Base-by-base conservation (phyloP, 352 stramenopile genomes). In the Phytopythium chamaehyphon region DNA sequence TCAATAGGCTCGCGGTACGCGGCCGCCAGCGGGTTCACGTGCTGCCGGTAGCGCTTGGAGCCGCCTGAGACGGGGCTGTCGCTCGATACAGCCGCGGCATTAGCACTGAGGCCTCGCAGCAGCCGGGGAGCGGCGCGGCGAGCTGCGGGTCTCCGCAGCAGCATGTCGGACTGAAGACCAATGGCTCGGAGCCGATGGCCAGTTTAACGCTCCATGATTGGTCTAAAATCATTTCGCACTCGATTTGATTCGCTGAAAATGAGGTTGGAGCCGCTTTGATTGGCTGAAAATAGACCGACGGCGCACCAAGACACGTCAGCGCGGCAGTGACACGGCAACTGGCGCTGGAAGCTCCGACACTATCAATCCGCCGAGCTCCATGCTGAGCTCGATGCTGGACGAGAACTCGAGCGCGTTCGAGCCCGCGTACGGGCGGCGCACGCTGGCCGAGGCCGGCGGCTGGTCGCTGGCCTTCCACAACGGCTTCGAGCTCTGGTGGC, bases 401-500 rank as follows among this genome's bases (percentile, higher is more conserved):
- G 76, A 90, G 51, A 90, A 88, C 64, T 63, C 54, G 19, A 90
- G 78, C 26, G 55, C 83, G n/a, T 59, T 69, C 31, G 70, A 64
- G 55, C 45, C 56, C 40, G 59, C 80, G 50, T 70, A 68, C 61
- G 76, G 83, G 52, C 67, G 75, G 39, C 64, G 83, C 59, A 88
- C 80, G 54, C 66, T 86, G 40, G 74, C 77, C 26, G 57, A 69
- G 26, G 46, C 83, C 39, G 76, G 73, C 23, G 66, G 58, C 53
- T 91, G 49, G 75, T 45, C 53, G 51, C 61, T 73, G 35, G 71
- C 64, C 37, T 75, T 91, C 54, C 73, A 91, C 70, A 91, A 91
- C 54, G 81, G 81, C 64, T 91, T 91, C 45, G 81, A 91, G 63
- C 86, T 91, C 61, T 91, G 81, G 81, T 91, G 81, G 81, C 72